These are phyloP conservation scores for Saturnispora silvae DNA, from an alignment of 805 yeast genomes.

Conservation along the genomic window DNA sequence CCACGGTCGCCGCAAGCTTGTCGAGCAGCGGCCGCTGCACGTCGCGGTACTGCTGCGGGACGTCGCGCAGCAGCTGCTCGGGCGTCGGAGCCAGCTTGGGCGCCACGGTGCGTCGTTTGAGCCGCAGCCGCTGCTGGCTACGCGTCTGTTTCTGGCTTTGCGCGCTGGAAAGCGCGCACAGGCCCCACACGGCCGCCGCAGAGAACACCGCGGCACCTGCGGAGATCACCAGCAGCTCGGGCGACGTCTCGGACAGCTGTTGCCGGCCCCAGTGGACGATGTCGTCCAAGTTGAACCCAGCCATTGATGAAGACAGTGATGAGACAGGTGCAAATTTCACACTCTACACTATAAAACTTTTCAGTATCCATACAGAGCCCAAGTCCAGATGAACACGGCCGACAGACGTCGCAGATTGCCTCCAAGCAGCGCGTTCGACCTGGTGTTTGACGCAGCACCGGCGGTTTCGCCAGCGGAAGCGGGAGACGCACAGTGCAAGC, in stretches of 20 bases:
- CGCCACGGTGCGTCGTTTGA: constrained; percentile 15
- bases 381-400: constrained; percentile 26
- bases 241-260: no score
- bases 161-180: no score
- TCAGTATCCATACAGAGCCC: not conserved
- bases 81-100: constrained; percentile 15
- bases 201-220: no score
- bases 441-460: constrained; percentile 26
- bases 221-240: no score
- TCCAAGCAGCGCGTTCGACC: constrained; percentile 54
- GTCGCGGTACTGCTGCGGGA: not conserved
- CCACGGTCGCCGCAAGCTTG: not conserved
- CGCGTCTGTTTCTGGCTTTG: no score
- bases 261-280: no score
- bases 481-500: constrained; percentile 11
- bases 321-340: no score
- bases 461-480: no score
- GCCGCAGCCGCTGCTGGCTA: no score
- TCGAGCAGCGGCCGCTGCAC: constrained; percentile 2
- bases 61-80: constrained; percentile 5
- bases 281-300: no score
- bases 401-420: constrained; percentile 87
- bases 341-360: not conserved
- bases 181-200: no score
- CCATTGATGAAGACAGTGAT: no score